Evolutionary conservation across 164 flowering plant species (phyloP).

Genomic region (Umbellularia californica): DNA sequence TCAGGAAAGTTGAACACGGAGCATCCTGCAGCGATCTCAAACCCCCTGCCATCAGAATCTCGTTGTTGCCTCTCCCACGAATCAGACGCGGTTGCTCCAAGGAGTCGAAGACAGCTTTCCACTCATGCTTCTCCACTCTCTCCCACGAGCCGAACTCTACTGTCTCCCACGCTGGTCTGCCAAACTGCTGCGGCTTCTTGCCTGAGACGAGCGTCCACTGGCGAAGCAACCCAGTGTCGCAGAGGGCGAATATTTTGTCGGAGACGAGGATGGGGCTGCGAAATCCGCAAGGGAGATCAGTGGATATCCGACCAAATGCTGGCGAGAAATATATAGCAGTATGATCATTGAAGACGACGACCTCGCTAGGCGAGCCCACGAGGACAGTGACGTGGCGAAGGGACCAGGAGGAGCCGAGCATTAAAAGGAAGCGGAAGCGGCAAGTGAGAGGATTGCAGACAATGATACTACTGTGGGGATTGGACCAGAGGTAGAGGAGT

Average conservation of each 20-base stretch:
- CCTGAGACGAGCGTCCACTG: constrained; percentile 69
- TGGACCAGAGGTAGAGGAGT: constrained; percentile 61
- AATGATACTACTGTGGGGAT: constrained; percentile 36
- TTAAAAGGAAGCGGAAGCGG: constrained; percentile 48
- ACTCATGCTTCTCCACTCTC: constrained; percentile 59
- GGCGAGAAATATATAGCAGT: constrained; percentile 55
- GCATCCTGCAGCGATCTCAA: constrained; percentile 70
- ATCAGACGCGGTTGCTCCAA: constrained; percentile 74
- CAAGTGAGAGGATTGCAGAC: constrained; percentile 79
- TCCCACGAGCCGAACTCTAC: constrained; percentile 32
- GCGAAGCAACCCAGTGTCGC: constrained; percentile 78
- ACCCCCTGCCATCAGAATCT: constrained; percentile 75
- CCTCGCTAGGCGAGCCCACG: constrained; percentile 39
- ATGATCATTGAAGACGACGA: constrained; percentile 71
- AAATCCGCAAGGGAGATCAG: constrained; percentile 73
- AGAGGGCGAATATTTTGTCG: constrained; percentile 51
- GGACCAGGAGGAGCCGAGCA: constrained; percentile 91
- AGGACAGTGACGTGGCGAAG: constrained; percentile 27
- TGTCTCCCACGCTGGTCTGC: constrained; percentile 1
- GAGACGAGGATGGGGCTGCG: constrained; percentile 66
- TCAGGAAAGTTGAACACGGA: constrained; percentile 65
- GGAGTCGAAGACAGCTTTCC: constrained; percentile 87
- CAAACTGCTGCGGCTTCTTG: constrained; percentile 25
- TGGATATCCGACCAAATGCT: constrained; percentile 53
- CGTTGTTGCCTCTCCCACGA: constrained; percentile 33